phyloP scores from a whole-genome alignment of 768 basidiomycete genomes.

The Steccherinum ochraceum region DNA sequence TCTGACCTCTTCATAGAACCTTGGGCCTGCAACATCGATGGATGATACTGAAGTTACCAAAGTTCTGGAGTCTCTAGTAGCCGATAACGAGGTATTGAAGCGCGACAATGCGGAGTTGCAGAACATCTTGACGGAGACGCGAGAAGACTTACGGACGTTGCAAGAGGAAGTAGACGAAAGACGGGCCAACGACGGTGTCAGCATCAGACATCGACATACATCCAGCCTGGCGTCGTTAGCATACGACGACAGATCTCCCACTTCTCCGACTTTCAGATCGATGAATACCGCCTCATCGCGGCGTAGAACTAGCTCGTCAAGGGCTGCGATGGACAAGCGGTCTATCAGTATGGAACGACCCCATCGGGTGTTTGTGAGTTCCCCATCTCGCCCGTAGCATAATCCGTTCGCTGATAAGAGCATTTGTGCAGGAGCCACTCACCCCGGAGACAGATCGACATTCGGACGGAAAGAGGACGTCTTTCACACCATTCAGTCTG shows the following conservation, averaged over 20 bases:
- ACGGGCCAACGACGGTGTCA: constrained; percentile 33
- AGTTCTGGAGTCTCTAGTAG: constrained; percentile 79
- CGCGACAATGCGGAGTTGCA: constrained; percentile 79
- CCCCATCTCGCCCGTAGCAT: neutral
- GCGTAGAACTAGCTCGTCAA: constrained; percentile 7
- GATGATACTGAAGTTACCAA: constrained; percentile 57
- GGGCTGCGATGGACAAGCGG: constrained; percentile 21
- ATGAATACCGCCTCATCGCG: constrained; percentile 16
- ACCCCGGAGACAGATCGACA: constrained; percentile 39
- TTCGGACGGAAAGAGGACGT: constrained; percentile 21
- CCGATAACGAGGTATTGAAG: constrained; percentile 78
- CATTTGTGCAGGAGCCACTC: constrained; percentile 32
- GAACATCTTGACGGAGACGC: constrained; percentile 61
- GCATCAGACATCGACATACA: constrained; percentile 15
- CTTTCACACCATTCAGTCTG: constrained; percentile 15
- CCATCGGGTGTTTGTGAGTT: constrained; percentile 28
- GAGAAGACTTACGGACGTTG: constrained; percentile 66
- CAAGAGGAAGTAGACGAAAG: constrained; percentile 77
- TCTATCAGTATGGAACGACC: constrained; percentile 28
- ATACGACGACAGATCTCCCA: constrained; percentile 9
- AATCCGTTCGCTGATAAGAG: neutral
- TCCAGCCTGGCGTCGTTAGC: constrained; percentile 11
- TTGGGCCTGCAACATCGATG: too few relatives aligned
- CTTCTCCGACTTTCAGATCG: constrained; percentile 19
- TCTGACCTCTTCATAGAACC: too few relatives aligned